Evolutionary conservation across 73 alveolate species (phyloP).

Genomic region (Blepharisma japonicum): DNA sequence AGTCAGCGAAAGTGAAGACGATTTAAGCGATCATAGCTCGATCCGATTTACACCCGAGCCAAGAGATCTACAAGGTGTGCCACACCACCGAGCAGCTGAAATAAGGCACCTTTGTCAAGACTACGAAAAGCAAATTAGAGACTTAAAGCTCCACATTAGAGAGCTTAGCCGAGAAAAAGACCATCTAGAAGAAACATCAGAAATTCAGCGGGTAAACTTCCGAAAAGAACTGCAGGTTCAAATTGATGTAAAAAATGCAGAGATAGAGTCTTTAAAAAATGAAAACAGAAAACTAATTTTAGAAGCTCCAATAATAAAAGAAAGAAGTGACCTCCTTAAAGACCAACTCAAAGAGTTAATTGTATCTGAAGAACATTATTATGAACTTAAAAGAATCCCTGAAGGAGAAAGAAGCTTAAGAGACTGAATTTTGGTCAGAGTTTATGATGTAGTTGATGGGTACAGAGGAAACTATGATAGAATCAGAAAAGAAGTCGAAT

Average conservation of each 20-base stretch:
- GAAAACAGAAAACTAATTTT: neutral
- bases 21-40: neutral
- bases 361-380: conserved; percentile 7
- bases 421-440: conserved; percentile 55
- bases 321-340: neutral
- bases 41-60: conserved; percentile 23
- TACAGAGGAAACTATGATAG: conserved; percentile 49
- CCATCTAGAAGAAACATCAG: neutral
- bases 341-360: conserved; percentile 1
- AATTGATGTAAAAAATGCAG: neutral
- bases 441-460: conserved; percentile 51
- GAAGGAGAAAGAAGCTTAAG: conserved; percentile 44
- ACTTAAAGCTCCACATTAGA: neutral
- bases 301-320: conserved; percentile 33
- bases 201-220: neutral
- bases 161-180: neutral
- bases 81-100: neutral
- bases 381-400: conserved; percentile 30
- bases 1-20: conserved; percentile 29
- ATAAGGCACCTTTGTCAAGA: conserved; percentile 10
- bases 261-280: neutral
- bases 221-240: neutral
- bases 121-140: conserved; percentile 15
- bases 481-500: conserved; percentile 43
- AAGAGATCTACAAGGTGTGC: neutral